Evolutionary conservation across 2,329 filamentous ascomycete species (phyloP).

Genomic region (Endothia cerciana): DNA sequence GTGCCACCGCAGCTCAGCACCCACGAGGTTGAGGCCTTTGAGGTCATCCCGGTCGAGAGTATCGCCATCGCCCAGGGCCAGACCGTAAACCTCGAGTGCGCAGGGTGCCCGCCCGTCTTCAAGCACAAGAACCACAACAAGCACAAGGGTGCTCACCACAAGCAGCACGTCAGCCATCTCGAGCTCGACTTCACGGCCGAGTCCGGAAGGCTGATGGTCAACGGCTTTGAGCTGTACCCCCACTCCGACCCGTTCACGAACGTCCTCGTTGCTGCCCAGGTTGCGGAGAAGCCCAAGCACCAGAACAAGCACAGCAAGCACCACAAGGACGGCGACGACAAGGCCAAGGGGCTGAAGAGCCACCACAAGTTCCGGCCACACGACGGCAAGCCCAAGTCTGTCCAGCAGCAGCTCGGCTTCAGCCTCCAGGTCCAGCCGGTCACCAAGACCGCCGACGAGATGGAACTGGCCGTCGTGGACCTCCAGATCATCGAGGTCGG

Average conservation of each 20-base stretch:
- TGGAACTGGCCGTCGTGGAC: constrained; percentile 58
- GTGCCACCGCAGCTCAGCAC: constrained; percentile 54
- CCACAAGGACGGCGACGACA: constrained; percentile 30
- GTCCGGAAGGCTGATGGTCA: constrained; percentile 56
- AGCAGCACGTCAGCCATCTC: constrained; percentile 45
- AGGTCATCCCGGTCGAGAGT: constrained; percentile 43
- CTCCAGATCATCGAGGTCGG: constrained; percentile 65
- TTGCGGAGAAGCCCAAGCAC: constrained; percentile 41
- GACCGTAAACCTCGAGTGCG: constrained; percentile 55
- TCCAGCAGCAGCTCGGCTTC: constrained; percentile 51
- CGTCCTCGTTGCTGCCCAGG: constrained; percentile 50
- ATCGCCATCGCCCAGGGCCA: constrained; percentile 41
- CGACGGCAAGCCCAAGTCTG: constrained; percentile 31
- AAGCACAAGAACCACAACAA: constrained; percentile 35
- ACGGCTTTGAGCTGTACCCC: constrained; percentile 65
- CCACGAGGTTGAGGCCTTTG: constrained; percentile 48
- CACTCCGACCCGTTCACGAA: constrained; percentile 50
- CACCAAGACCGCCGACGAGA: constrained; percentile 54
- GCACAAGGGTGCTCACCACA: constrained; percentile 28
- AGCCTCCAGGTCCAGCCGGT: constrained; percentile 48
- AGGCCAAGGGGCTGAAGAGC: constrained; percentile 31
- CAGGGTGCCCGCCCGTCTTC: constrained; percentile 52
- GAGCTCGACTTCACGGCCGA: constrained; percentile 60
- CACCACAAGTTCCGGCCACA: constrained; percentile 30
- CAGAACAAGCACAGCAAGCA: constrained; percentile 34